Evolutionary conservation across 2,329 filamentous ascomycete species (phyloP).

Genomic region (Cadophora luteo-olivacea): DNA sequence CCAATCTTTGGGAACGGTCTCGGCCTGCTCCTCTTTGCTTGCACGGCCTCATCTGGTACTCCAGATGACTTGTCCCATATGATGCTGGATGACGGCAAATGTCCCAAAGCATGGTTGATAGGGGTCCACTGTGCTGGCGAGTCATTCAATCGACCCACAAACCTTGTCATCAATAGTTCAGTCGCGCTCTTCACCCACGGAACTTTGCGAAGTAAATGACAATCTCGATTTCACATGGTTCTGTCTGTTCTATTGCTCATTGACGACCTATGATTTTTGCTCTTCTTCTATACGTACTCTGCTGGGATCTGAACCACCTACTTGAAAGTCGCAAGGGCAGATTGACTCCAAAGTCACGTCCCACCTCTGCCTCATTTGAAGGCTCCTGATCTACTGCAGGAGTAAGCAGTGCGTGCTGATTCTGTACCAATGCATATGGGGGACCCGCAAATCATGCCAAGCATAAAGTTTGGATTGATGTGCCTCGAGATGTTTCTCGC

Average conservation of each 20-base stretch:
- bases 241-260: neutral
- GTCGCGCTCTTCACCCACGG: neutral
- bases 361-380: neutral
- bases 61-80: slow-evolving; percentile 4
- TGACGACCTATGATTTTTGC: neutral
- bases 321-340: neutral
- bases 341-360: neutral
- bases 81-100: neutral
- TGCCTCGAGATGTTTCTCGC: slow-evolving; percentile 2
- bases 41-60: neutral
- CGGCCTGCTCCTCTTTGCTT: neutral
- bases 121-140: neutral
- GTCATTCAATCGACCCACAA: neutral
- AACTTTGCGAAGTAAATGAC: neutral
- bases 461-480: neutral
- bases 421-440: neutral
- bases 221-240: neutral
- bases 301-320: neutral
- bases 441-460: neutral
- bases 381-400: neutral
- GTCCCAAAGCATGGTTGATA: neutral
- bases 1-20: neutral
- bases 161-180: neutral
- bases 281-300: no score
- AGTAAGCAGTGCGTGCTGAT: neutral